Evolutionary conservation across 495 filamentous ascomycete species (phyloP).

Genomic region (Neurospora sp.): DNA sequence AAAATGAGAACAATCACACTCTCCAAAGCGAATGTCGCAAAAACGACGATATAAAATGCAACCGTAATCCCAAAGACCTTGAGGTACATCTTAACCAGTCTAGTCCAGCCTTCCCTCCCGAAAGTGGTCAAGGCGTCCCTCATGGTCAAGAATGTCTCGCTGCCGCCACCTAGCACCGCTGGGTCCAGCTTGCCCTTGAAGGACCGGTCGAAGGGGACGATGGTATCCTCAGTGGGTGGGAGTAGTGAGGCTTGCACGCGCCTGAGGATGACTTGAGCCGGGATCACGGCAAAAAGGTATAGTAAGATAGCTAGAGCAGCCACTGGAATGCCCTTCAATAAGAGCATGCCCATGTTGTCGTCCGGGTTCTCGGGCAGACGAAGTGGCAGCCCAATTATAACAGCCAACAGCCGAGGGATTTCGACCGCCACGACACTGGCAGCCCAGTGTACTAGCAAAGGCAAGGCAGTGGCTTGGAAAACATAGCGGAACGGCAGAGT

Average conservation of each 20-base stretch:
- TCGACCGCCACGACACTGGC: constrained; percentile 15
- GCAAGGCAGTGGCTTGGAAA: constrained; percentile 34
- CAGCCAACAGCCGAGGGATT: constrained; percentile 19
- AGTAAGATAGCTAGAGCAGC: constrained; percentile 16
- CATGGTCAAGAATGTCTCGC: constrained; percentile 46
- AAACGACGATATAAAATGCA: constrained; percentile 38
- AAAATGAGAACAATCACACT: neutral
- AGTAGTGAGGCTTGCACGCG: constrained; percentile 43
- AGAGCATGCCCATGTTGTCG: constrained; percentile 4
- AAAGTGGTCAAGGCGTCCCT: constrained; percentile 65
- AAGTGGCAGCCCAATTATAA: constrained; percentile 18
- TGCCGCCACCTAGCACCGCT: constrained; percentile 57
- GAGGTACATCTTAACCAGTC: constrained; percentile 56
- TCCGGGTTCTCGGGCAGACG: constrained; percentile 7
- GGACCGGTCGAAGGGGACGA: constrained; percentile 43
- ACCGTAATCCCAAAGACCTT: constrained; percentile 44
- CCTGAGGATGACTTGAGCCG: constrained; percentile 31
- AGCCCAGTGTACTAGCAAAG: constrained; percentile 25
- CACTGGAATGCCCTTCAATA: constrained; percentile 25
- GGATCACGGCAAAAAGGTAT: constrained; percentile 28
- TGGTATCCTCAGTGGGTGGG: constrained; percentile 36
- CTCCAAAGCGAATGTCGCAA: constrained; percentile 28
- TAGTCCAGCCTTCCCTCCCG: constrained; percentile 50
- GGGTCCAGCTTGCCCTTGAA: constrained; percentile 41
- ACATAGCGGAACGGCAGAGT: constrained; percentile 34